Percentiles rank a stretch among this genome's conserved stretches.
Evolutionary conservation across 495 filamentous ascomycete genomes (phyloP).

Genomic region (Pyrenula aspistea): DNA sequence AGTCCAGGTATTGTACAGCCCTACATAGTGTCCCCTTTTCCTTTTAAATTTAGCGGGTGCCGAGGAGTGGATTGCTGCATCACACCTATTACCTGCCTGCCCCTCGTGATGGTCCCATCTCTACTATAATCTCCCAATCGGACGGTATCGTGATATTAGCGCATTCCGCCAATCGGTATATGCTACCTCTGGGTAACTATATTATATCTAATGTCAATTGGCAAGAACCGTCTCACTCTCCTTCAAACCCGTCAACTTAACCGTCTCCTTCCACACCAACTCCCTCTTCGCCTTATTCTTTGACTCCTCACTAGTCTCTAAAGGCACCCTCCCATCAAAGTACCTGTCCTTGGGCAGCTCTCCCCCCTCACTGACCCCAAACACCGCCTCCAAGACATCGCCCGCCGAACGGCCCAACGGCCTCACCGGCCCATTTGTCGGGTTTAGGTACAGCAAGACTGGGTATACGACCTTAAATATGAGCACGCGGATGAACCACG

Average conservation of each 20-base stretch:
- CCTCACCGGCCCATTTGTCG: conserved; percentile 17
- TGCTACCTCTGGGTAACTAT: no score
- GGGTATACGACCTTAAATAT: conserved; percentile 5
- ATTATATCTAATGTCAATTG: no score
- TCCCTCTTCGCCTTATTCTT: conserved; percentile 22
- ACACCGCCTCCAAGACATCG: conserved; percentile 23
- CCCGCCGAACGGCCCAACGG: conserved; percentile 29
- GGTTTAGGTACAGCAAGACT: conserved; percentile 9
- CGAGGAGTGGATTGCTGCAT: no score
- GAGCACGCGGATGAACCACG: conserved; percentile 7
- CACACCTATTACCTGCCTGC: no score
- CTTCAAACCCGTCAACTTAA: conserved; percentile 18
- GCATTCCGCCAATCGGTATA: no score
- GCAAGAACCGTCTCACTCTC: conserved; percentile 21
- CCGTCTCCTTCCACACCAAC: conserved; percentile 19
- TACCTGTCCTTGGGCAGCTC: conserved; percentile 19
- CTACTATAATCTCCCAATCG: no score
- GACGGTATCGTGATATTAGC: no score
- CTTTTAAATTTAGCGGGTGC: no score
- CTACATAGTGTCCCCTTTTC: no score
- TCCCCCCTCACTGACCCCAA: conserved; percentile 18
- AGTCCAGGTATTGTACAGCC: no score
- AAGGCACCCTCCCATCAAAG: conserved; percentile 14
- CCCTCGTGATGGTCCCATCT: no score
- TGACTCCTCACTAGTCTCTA: conserved; percentile 15